Evolutionary conservation across 441 rosid genomes (phyloP).

Genomic region (Populus trichocarpa): DNA sequence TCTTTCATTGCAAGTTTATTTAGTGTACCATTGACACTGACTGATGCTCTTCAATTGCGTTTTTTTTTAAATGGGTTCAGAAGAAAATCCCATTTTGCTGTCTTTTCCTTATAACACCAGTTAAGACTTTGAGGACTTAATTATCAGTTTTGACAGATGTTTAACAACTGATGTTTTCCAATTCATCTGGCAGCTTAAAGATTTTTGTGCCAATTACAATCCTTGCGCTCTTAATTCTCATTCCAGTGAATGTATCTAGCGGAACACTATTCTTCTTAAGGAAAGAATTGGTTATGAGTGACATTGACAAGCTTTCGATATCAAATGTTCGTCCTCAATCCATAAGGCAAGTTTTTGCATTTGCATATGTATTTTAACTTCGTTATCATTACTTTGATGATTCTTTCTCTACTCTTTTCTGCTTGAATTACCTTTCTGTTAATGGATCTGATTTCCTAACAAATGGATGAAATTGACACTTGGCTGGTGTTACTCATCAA

Average conservation of each 20-base stretch:
- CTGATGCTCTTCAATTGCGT: background rate
- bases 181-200: constrained; percentile 62
- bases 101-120: background rate
- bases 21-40: background rate
- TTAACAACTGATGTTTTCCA: constrained; percentile 6
- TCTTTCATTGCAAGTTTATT: background rate
- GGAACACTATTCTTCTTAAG: constrained; percentile 79
- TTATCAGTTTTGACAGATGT: background rate
- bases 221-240: constrained; percentile 70
- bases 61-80: background rate
- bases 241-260: constrained; percentile 94
- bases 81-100: background rate
- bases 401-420: background rate
- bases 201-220: constrained; percentile 76
- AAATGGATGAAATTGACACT: background rate
- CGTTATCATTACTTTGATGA: background rate
- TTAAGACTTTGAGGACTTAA: background rate
- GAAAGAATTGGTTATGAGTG: constrained; percentile 78
- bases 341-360: constrained; percentile 45
- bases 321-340: constrained; percentile 88
- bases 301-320: constrained; percentile 92
- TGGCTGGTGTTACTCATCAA: background rate
- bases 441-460: background rate
- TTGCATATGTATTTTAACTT: background rate
- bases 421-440: background rate